Base-by-base conservation (phyloP, 2,329 filamentous ascomycete species). In the Microdochium bolleyi region DNA sequence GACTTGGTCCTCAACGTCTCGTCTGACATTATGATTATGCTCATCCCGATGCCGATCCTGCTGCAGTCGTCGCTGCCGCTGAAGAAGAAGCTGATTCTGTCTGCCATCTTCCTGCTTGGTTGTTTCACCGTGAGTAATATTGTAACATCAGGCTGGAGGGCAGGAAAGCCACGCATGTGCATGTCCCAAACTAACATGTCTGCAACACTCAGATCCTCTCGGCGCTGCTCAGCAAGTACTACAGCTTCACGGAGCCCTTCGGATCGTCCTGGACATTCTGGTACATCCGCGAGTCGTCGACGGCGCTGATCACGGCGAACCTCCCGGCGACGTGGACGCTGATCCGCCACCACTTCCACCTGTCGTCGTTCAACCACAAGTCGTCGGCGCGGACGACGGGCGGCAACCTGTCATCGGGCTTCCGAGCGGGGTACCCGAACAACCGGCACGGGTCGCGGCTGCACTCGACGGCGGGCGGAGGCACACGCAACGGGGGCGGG, bases 21-120 rank as follows among this genome's bases (percentile, higher is more conserved):
- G 2, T 82, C 79, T 24, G 82, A 85, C 57, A 38, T 83, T 2
- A 72, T 80, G 67, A 83, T 85, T 61, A 75, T 85, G 25, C 61
- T 73, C 3, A 76, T 85, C 21, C 79, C 80, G 1, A 70, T 84
- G 56, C 80, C 80, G 2, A 58, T 77, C 25, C 68, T 84, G 25
- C 57, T 77, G 11, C 71, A 71, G 24, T 73, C 81, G 1, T 72
- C 74, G 48, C 67, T 84, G 2, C 67, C 72, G 4, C 44, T 69
- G 1, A 77, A 73, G 61, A 75, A 80, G 60, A 84, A 84, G 63
- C 51, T 75, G 0, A 70, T 81, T 1, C 70, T 85, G 1, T 69
- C 69, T 49, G 62, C 61, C 4, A 68, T 78, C 24, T 77, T 78
- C 53, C 66, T 69, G 10, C 58, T 78, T 30, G 75, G 74, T 10